Conservation (phyloP, 1,139 yeast species). For the Fermentozyma sake region DNA sequence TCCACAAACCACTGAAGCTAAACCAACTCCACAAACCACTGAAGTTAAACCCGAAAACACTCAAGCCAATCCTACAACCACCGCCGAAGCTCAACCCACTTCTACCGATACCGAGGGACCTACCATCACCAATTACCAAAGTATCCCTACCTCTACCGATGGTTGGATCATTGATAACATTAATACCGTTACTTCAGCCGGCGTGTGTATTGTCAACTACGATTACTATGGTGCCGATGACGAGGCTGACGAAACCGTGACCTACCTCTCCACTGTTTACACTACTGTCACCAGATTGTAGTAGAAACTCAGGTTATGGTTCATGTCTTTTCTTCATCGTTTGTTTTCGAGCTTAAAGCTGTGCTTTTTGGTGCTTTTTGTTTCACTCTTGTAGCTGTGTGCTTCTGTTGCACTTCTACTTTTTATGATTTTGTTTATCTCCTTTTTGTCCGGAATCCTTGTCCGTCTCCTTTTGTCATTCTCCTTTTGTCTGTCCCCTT, state of each 20-base stretch:
- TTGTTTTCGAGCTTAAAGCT: too few species aligned
- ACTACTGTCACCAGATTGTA: conserved; percentile 30
- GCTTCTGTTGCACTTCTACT: too few species aligned
- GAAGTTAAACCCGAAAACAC: too few species aligned
- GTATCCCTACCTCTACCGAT: conserved; percentile 32
- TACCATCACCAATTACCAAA: conserved; percentile 24
- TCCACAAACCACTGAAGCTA: conserved; percentile 5
- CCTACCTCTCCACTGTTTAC: conserved; percentile 35
- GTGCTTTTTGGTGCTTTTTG: too few species aligned
- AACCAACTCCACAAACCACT: conserved; percentile 5
- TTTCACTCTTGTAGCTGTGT: too few species aligned
- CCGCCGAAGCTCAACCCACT: conserved; percentile 8
- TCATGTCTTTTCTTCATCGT: not conserved
- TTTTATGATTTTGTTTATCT: too few species aligned
- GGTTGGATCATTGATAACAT: conserved; percentile 38
- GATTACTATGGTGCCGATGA: conserved; percentile 37
- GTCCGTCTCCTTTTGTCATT: too few species aligned
- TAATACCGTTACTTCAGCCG: conserved; percentile 29
- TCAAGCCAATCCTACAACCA: too few species aligned
- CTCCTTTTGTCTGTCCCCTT: too few species aligned
- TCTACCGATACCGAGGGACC: conserved; percentile 20
- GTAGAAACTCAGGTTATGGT: conserved; percentile 1
- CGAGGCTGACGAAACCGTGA: conserved; percentile 25
- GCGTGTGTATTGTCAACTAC: conserved; percentile 39
- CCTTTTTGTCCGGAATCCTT: too few species aligned